Evolutionary conservation across 2,329 filamentous ascomycete species (phyloP).

Genomic region (Aphanocladium album): DNA sequence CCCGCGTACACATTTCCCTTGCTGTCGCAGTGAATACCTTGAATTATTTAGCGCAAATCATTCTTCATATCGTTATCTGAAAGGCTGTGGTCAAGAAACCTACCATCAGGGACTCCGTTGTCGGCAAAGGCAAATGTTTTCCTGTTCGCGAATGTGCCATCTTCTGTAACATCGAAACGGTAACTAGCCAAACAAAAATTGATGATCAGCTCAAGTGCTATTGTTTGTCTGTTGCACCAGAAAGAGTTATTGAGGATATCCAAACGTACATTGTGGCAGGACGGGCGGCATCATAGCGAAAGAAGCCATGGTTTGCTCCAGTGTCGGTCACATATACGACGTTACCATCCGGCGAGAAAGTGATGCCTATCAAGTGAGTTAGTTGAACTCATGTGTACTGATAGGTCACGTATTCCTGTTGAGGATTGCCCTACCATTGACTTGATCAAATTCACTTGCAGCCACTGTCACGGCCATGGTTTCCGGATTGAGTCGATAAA

Average conservation of each 20-base stretch:
- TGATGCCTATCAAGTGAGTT: constrained; percentile 35
- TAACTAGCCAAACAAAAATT: constrained; percentile 28
- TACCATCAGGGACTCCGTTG: constrained; percentile 54
- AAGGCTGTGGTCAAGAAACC: constrained; percentile 8
- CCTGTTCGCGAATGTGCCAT: constrained; percentile 43
- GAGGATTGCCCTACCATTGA: constrained; percentile 40
- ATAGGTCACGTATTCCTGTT: no score
- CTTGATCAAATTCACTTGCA: constrained; percentile 51
- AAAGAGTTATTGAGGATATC: no score
- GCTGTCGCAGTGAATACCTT: constrained; percentile 50
- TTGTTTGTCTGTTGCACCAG: no score
- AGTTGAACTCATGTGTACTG: no score
- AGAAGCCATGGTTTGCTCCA: constrained; percentile 42
- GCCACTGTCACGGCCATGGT: constrained; percentile 50
- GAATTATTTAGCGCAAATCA: neutral
- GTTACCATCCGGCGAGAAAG: constrained; percentile 49
- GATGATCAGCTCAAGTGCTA: neutral
- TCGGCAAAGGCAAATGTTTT: constrained; percentile 53
- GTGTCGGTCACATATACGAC: constrained; percentile 54
- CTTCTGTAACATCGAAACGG: constrained; percentile 38
- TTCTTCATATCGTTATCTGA: neutral
- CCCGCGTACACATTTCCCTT: constrained; percentile 51
- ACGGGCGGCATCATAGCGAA: constrained; percentile 34
- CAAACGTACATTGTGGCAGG: constrained; percentile 43
- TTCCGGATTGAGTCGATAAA: constrained; percentile 49